phyloP scores from a whole-genome alignment of 108 stramenopile genomes.

The Cyclotella baltica region DNA sequence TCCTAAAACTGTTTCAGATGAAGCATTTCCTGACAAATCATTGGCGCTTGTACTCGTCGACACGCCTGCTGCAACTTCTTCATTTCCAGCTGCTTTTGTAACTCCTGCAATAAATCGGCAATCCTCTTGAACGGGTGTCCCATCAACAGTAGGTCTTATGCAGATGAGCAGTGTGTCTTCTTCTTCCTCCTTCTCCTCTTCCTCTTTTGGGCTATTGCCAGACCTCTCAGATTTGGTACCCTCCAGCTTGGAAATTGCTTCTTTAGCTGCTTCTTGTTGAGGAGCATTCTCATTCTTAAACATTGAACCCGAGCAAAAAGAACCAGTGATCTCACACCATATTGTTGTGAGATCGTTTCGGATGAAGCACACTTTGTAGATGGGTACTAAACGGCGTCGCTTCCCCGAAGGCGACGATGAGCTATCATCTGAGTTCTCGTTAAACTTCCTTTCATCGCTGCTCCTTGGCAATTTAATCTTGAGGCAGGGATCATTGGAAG shows the following conservation, averaged over 20 bases:
- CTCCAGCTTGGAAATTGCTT: neutral
- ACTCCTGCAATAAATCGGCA: neutral
- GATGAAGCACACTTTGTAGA: neutral
- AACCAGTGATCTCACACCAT: neutral
- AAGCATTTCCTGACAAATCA: too few relatives aligned
- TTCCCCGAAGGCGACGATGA: neutral
- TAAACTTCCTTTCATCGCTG: neutral
- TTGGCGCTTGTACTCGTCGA: neutral
- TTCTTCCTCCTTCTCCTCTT: neutral
- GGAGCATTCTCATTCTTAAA: neutral
- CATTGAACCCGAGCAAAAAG: neutral
- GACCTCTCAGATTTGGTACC: neutral
- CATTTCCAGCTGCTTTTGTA: neutral
- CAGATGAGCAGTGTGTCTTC: neutral
- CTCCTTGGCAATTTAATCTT: neutral
- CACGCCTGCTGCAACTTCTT: neutral
- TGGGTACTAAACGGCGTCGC: neutral
- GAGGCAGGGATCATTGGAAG: neutral
- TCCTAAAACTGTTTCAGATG: too few relatives aligned
- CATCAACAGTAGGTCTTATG: neutral
- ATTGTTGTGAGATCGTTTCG: neutral
- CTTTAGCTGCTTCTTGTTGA: neutral
- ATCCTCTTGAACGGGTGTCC: neutral
- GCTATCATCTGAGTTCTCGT: neutral
- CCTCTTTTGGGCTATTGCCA: neutral